Base-by-base conservation (phyloP, 768 basidiomycete genomes). In the Mycena indigotica region DNA sequence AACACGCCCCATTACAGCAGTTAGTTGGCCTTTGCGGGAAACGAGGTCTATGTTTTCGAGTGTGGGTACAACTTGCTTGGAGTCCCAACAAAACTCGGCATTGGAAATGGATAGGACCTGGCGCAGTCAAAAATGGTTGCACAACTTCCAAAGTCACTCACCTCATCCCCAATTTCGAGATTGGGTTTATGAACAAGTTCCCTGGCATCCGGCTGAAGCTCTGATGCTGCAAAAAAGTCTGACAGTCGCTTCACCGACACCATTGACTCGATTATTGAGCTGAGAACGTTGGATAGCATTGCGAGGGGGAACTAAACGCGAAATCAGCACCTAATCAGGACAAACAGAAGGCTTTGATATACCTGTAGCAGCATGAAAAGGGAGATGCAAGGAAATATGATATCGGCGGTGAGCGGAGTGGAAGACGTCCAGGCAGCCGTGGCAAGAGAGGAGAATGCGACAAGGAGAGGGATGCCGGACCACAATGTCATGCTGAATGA, bases 331-430 rank as follows among this genome's bases (percentile, higher is more conserved):
- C 35, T 38, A 38, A n/a, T 10, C 12, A n/a, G n/a, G 10, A 10
- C 35, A 38, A 38, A n/a, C n/a, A 13, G 41, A 44, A 44, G 21
- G 6, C 15, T 16, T 6, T 15, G 21, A 44, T 21, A 6, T 5
- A 44, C 41, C 56, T 88, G 86, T 28, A 96, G 75, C 0, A 96
- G 77, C 84, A 91, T 87, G 75, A 94, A 95, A 28, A 95, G 74
- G 0, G 92, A 88, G 60, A 98, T 94, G 0, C 92, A 87, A n/a
- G 96, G 96, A 81, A 98, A 98, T 61, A 98, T 95, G 50, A 93
- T 76, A 60, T 97, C 95, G 0, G 89, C 84, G 0, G 96, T 98
- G 1, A 98, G 72, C 3, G 94, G 91, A 26, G 69, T 79, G 1
- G 80, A 70, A 3, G 86, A 85, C 1, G 81, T 80, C 17, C 77